Evolutionary conservation across 176 grass and related monocot species (phyloP).

Genomic region (Urochloa ruziziensis): DNA sequence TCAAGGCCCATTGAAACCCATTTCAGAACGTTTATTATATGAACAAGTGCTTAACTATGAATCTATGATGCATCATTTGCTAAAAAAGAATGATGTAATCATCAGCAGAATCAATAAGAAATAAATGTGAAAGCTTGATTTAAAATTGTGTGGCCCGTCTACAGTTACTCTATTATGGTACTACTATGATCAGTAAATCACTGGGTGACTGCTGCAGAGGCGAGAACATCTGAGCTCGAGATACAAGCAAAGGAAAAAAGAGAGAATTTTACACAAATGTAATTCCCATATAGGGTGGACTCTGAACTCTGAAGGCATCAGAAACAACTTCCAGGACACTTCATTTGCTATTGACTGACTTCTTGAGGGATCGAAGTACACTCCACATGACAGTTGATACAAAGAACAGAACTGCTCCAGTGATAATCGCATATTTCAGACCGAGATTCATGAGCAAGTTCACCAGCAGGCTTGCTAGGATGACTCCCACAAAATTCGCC

Average conservation of each 20-base stretch:
- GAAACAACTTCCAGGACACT: neutral
- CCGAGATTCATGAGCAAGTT: conserved; percentile 89
- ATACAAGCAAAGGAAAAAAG: neutral
- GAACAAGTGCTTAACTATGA: neutral
- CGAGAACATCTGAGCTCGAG: neutral
- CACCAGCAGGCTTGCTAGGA: conserved; percentile 71
- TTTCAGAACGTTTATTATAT: neutral
- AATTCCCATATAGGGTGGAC: neutral
- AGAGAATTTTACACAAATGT: neutral
- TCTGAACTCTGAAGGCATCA: neutral
- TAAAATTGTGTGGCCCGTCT: neutral
- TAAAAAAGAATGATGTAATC: too few relatives aligned
- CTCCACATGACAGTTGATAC: conserved; percentile 83
- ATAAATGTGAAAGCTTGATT: neutral
- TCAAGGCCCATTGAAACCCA: neutral
- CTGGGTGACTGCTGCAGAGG: neutral
- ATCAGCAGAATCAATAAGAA: neutral
- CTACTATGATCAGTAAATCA: neutral
- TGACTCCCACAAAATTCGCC: conserved; percentile 76
- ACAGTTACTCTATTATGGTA: neutral
- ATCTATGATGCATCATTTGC: too few relatives aligned
- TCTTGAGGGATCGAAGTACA: conserved; percentile 66
- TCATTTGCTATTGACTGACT: conserved; percentile 37
- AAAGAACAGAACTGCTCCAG: conserved; percentile 64
- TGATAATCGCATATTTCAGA: conserved; percentile 61